Evolutionary conservation across 2,329 filamentous ascomycete species (phyloP).

Genomic region (Aspergillus sp.): DNA sequence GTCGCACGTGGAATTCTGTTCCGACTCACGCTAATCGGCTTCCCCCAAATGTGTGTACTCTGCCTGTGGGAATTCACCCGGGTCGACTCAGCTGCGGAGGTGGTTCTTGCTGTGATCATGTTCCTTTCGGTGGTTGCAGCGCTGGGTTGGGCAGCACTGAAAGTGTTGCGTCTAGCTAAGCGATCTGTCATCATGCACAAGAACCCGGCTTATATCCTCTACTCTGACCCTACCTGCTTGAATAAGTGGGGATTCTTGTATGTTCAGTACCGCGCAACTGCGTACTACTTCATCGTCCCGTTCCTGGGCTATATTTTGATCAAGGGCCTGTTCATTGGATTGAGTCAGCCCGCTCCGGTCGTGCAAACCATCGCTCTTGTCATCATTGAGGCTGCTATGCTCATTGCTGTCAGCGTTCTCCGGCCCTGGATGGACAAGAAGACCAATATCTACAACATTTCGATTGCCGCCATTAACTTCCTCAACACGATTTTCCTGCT

Average conservation of each 20-base stretch:
- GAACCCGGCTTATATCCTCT: conserved; percentile 95
- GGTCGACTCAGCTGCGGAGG: conserved; percentile 79
- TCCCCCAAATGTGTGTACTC: conserved; percentile 85
- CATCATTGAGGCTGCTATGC: conserved; percentile 74
- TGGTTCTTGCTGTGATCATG: conserved; percentile 87
- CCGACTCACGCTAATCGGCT: conserved; percentile 85
- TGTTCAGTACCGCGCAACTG: conserved; percentile 91
- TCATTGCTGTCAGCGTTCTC: conserved; percentile 76
- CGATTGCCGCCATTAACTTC: conserved; percentile 87
- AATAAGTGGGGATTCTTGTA: conserved; percentile 99
- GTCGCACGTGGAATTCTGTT: conserved; percentile 93
- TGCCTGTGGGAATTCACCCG: conserved; percentile 92
- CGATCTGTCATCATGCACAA: conserved; percentile 89
- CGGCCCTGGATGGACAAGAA: conserved; percentile 99
- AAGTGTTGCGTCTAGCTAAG: conserved; percentile 85
- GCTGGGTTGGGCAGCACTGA: conserved; percentile 81
- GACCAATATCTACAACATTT: conserved; percentile 94
- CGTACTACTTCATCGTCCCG: conserved; percentile 92
- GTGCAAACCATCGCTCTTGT: conserved; percentile 81
- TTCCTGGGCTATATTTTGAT: conserved; percentile 75
- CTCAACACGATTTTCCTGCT: conserved; percentile 86
- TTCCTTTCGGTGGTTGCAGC: conserved; percentile 77
- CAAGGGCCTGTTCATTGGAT: conserved; percentile 86
- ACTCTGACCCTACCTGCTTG: conserved; percentile 87
- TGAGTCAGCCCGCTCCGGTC: conserved; percentile 69